Evolutionary conservation across 106 monocot species (phyloP).

Genomic region (Phalaenopsis equestris): DNA sequence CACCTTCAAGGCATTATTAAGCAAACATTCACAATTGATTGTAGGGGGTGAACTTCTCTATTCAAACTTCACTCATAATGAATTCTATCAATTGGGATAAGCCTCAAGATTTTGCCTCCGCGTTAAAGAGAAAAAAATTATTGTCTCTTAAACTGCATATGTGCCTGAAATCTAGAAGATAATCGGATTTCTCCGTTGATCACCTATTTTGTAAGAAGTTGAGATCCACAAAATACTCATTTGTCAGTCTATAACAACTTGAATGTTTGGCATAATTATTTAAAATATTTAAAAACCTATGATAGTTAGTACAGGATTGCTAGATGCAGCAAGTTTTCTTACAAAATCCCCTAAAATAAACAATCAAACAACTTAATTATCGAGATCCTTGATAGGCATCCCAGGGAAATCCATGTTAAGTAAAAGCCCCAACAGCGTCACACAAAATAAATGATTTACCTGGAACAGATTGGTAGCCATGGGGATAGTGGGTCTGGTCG

Average conservation of each 20-base stretch:
- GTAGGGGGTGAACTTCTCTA: not conserved
- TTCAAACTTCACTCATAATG: not conserved
- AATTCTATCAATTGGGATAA: not conserved
- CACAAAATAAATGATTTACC: conserved; percentile 8
- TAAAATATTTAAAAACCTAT: not conserved
- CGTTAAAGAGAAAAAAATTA: not conserved
- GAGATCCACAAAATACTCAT: not conserved
- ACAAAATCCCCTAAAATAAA: not conserved
- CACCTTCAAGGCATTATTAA: not conserved
- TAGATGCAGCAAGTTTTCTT: not conserved
- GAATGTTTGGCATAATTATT: not conserved
- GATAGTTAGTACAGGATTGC: not conserved
- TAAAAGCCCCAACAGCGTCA: not conserved
- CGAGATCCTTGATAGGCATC: not conserved
- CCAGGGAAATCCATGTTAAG: not conserved
- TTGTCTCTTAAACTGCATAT: not conserved
- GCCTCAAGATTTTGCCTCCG: not conserved
- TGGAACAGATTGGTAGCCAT: conserved; percentile 38
- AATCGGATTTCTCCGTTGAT: not conserved
- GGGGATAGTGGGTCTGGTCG: conserved; percentile 19
- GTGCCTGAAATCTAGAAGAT: not conserved
- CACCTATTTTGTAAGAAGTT: not conserved
- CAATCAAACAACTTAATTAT: not conserved
- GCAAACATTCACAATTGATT: not conserved
- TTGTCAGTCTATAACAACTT: not conserved